A percentile compares a stretch with the other conserved stretches of the same genome.
Conservation (phyloP, 192 early-diverging fungal species). For the Podila verticillata region DNA sequence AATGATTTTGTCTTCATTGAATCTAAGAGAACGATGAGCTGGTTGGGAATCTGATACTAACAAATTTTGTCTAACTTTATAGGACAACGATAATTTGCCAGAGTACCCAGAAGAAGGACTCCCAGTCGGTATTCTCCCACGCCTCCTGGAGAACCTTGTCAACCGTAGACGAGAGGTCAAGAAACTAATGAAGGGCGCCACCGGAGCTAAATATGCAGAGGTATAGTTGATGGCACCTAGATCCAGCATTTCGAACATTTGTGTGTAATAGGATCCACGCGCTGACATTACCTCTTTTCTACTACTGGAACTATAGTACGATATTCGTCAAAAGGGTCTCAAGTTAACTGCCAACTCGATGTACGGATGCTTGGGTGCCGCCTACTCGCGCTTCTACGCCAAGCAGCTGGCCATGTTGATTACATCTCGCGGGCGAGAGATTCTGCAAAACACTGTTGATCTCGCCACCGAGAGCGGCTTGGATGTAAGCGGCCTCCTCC, state of each 20-base stretch:
- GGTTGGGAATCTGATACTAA: not conserved
- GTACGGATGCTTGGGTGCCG: conserved; percentile 98
- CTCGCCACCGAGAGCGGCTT: conserved; percentile 81
- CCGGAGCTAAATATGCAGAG: conserved; percentile 55
- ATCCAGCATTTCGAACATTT: no score
- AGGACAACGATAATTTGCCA: conserved; percentile 76
- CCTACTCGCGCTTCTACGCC: conserved; percentile 93
- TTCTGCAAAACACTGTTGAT: conserved; percentile 92
- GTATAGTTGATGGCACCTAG: not conserved
- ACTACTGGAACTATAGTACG: conserved; percentile 62
- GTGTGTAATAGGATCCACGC: not conserved
- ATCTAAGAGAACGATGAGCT: not conserved
- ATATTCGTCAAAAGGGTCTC: conserved; percentile 94
- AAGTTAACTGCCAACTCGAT: conserved; percentile 99
- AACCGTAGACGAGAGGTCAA: conserved; percentile 92
- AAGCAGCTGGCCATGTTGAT: conserved; percentile 98
- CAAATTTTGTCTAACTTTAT: not conserved
- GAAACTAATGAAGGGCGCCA: conserved; percentile 82
- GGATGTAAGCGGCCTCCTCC: conserved; percentile 60
- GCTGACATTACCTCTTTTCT: not conserved
- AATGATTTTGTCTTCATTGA: not conserved
- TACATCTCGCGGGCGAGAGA: conserved; percentile 94
- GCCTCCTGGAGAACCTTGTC: conserved; percentile 87
- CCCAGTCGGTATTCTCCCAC: conserved; percentile 84
- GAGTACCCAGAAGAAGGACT: conserved; percentile 77